Base-by-base conservation (phyloP, 371 early-diverging fungal species). In the Circinella umbellata region DNA sequence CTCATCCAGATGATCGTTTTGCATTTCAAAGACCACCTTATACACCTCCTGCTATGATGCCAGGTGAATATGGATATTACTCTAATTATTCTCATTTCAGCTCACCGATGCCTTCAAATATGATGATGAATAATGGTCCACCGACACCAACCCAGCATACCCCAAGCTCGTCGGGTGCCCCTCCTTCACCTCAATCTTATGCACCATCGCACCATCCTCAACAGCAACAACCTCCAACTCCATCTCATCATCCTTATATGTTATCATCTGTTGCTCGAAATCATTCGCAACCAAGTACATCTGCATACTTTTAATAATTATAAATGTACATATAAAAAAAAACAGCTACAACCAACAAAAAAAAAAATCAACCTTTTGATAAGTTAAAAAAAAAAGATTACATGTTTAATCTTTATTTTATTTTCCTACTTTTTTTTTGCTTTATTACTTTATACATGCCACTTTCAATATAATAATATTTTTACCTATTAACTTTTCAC, bases 101-200 rank as follows among this genome's bases (percentile, higher is more conserved):
- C 5, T 36, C 71, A 34, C 64, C 69, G 13, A 35, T 72, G 60
- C 63, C 68, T 15, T 69, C 68, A 27, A 62, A 59, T 35, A 69
- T 72, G 73, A 67, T 72, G 62, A 72, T 72, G 69, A 68, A 48
- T 66, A 70, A 51, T 37, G 70, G 61, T 37, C 73, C 73, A 48
- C 73, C 73, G 5, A 72, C 73, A 5, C 73, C 69, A 20, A 61
- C 70, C 9, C 70, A 70, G 47, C 70, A 70, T 59, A 70, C 70
- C n/a, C 60, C 70, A 13, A 61, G 48, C 38, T 72, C 73, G 1
- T 64, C 73, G 51, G 62, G 53, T 14, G 51, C 68, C 9, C 61
- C 61, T 6, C 62, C 68, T n/a, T 68, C 59, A 13, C 61, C 63
- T 14, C 68, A 62, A 14, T 20, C 68, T 49, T 59, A 51, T 17